Evolutionary conservation across 257 asterid genomes (phyloP), one percentile per base, ranked within the genome.

Genomic region (Ehretia macrophylla): DNA sequence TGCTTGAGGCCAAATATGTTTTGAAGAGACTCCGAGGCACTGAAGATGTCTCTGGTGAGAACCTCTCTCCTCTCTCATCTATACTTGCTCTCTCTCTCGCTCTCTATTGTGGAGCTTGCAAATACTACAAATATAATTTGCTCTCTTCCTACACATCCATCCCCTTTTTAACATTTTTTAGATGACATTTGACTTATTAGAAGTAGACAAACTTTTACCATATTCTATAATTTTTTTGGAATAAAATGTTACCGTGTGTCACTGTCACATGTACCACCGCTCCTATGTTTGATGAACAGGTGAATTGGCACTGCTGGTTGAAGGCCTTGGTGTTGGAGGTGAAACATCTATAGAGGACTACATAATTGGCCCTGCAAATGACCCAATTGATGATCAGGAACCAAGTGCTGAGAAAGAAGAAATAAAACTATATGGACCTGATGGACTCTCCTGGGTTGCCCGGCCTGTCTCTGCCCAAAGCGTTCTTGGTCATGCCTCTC

Each of bases 241-340:
- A n/a, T n/a, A n/a, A n/a, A n/a, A n/a, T n/a, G n/a, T n/a, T n/a
- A n/a, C n/a, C n/a, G n/a, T n/a, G n/a, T n/a, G n/a, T n/a, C n/a
- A n/a, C n/a, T n/a, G n/a, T n/a, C n/a, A n/a, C n/a, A n/a, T n/a
- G n/a, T n/a, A n/a, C n/a, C n/a, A n/a, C n/a, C n/a, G n/a, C 21
- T 6, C 54, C 14, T 49, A n/a, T 18, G 54, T 61, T 52, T 65
- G 42, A 39, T 56, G 13, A 57, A 20, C 83, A 85, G 90, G 87
- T 68, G 95, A 86, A 51, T 70, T 83, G 95, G 85, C 95, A 12
- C 67, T 86, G 76, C 65, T 86, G 56, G 86, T 79, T 46, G 95
- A 86, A 76, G 95, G 95, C 23, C 83, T 86, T 47, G 84, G 78
- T 40, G 74, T 77, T 10, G 85, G 95, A 5, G 81, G 77, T 12